Evolutionary conservation across 768 basidiomycete species (phyloP), one percentile per base, ranked within the genome.

Genomic region (Suillus plorans): DNA sequence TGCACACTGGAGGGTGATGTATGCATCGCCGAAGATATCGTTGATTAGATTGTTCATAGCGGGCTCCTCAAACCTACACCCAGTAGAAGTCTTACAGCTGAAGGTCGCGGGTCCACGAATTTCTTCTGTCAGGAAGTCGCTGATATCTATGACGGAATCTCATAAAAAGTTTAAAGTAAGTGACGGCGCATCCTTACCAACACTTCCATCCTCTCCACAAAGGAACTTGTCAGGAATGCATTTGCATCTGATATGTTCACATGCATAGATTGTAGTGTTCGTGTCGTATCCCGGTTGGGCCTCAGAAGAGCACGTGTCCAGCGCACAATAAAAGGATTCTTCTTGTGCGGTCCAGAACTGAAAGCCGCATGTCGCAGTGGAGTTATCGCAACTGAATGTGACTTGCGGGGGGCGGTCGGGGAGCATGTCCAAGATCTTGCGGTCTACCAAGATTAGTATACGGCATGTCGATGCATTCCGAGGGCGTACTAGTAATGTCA

Each of bases 311-410:
- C 97, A 99, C 20, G 84, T 74, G 50, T 91, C 83, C 62, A 99
- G 83, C 12, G 86, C 86, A 77, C 97, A 99, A 78, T 97, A 98
- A 77, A 99, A 99, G 0, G 94, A 96, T 74, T 99, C 97, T 63
- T 94, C 85, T 70, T 92, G 83, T 7, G 91, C 95, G 10, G 95
- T 94, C 97, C 97, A 99, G 80, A 99, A 99, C 77, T 99, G 96
- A 84, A 99, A 99, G 28, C 88, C 86, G 74, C 97, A 99, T 1
- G 86, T 86, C 5, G 79, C 78, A 14, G 82, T 79, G 2, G 73
- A 65, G 22, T 79, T 84, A 64, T 92, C 88, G 79, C 97, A 99
- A 68, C 91, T 90, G 76, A 99, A 99, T 0, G 97, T 99, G 2
- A 98, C 96, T 75, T 99, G 96, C 0, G 97, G 96, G 22, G 94